Base-by-base conservation (phyloP, 371 early-diverging fungal species). In the Mortierella sp. region DNA sequence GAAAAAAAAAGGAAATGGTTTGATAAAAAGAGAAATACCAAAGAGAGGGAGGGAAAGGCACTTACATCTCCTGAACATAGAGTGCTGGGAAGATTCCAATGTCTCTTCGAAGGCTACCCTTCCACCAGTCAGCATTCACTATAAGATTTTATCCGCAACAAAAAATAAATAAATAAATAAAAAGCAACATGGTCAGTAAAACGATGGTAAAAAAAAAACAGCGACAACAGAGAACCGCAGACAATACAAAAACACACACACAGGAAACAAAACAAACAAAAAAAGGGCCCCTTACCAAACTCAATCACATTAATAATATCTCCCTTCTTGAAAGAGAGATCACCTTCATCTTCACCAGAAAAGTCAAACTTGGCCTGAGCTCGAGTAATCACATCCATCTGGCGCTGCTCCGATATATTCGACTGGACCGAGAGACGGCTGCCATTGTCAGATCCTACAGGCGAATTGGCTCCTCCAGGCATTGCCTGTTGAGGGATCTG, bases 111-210 rank as follows among this genome's bases (percentile, higher is more conserved):
- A 76, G 72, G 5, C 63, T 76, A 19, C 76, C 76, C 25, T 66
- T 66, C 76, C 76, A 76, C 76, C 76, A 76, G 56, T 76, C 76
- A 52, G 53, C 72, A 50, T 76, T 76, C 72, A 76, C 76, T 76
- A 68, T n/a, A n/a, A n/a, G n/a, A n/a, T 62, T 4, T 21, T 29
- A 16, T 14, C n/a, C 50, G 14, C 21, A 50, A n/a, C n/a, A n/a
- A n/a, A n/a, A n/a, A n/a, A n/a, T n/a, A n/a, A n/a, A n/a, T n/a
- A n/a, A n/a, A n/a, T n/a, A 4, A 12, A 21, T 6, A 11, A 51
- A 53, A 53, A 14, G 47, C 29, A n/a, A n/a, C 25, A 15, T 19
- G 18, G 19, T 11, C 23, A 57, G 26, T 45, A 64, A 12, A 15
- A 61, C 0, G 19, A 51, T n/a, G 29, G 9, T n/a, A 29, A 37